phyloP scores from a whole-genome alignment of 805 yeast genomes.

The Candida anglica region DNA sequence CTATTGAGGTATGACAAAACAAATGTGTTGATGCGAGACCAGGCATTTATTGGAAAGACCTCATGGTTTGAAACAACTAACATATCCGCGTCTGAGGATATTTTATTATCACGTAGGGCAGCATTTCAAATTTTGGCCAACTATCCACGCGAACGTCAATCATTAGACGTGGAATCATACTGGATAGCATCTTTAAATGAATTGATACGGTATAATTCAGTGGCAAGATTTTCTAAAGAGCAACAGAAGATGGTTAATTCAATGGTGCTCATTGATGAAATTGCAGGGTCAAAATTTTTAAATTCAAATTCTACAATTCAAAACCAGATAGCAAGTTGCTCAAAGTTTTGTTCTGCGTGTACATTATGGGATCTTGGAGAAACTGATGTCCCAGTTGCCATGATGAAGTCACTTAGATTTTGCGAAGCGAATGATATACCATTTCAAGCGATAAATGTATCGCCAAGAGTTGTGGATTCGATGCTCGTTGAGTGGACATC shows the following conservation, averaged over 20 bases:
- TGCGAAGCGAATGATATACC: slow-evolving; percentile 4
- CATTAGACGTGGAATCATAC: slow-evolving; percentile 5
- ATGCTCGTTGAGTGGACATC: slow-evolving; percentile 68
- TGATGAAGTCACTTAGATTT: slow-evolving; percentile 32
- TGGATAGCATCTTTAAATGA: slow-evolving; percentile 32
- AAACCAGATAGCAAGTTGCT: slow-evolving; percentile 12
- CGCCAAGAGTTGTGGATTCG: slow-evolving; percentile 25
- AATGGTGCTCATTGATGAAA: slow-evolving; percentile 39
- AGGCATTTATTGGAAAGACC: slow-evolving; percentile 13
- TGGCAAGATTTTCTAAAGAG: slow-evolving; percentile 32
- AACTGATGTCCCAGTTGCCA: slow-evolving; percentile 50
- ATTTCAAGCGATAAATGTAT: slow-evolving; percentile 13
- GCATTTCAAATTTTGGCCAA: slow-evolving; percentile 22
- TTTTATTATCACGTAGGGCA: slow-evolving; percentile 40
- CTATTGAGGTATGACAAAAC: slow-evolving; percentile 9
- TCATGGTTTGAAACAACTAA: slow-evolving; percentile 38
- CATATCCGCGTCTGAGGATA: slow-evolving; percentile 34
- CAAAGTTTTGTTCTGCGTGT: slow-evolving; percentile 50
- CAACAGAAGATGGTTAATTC: slow-evolving; percentile 51
- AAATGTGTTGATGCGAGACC: slow-evolving; percentile 2
- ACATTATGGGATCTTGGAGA: slow-evolving; percentile 66
- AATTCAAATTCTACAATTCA: slow-evolving; percentile 7
- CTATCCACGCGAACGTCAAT: background rate
- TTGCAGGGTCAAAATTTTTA: slow-evolving; percentile 20
- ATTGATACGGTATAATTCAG: slow-evolving; percentile 36